A percentile compares a stretch with the other conserved stretches of the same genome.
These are phyloP conservation scores for Ogataea saltuana DNA, from an alignment of 805 yeast species.

Conservation along the genomic window DNA sequence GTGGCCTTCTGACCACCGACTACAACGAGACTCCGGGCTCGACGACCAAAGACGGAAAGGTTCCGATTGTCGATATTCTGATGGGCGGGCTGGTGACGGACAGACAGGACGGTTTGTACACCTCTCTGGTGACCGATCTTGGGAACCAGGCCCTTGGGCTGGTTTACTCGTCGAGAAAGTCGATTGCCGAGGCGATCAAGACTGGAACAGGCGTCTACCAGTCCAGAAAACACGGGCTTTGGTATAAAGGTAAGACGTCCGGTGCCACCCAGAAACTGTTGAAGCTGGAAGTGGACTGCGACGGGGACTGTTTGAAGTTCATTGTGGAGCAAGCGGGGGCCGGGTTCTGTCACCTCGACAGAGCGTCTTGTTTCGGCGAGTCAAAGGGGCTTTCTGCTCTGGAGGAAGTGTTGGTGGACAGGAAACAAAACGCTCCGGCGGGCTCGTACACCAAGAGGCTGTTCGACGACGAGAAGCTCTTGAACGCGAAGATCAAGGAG, in stretches of 20 bases:
- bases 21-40: constrained; percentile 28
- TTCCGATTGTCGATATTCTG: constrained; percentile 40
- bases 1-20: constrained; percentile 36
- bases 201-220: constrained; percentile 89
- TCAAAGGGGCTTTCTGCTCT: constrained; percentile 66
- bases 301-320: constrained; percentile 86
- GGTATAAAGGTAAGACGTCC: constrained; percentile 96
- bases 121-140: constrained; percentile 77
- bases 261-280: constrained; percentile 87
- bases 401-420: constrained; percentile 62
- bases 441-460: constrained; percentile 94
- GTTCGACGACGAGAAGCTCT: constrained; percentile 71
- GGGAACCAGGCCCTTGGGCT: constrained; percentile 79
- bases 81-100: constrained; percentile 66
- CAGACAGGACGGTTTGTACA: constrained; percentile 79
- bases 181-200: constrained; percentile 78
- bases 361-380: constrained; percentile 78
- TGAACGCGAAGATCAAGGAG: constrained; percentile 87
- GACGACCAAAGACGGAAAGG: constrained; percentile 28
- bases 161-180: constrained; percentile 84
- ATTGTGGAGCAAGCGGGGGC: constrained; percentile 81
- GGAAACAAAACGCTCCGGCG: constrained; percentile 72
- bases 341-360: constrained; percentile 91
- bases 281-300: constrained; percentile 79
- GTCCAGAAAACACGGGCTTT: constrained; percentile 86